A percentile compares a stretch with the other conserved stretches of the same genome.
These are phyloP conservation scores for rapeseed (Brassica napus) DNA, from an alignment of 345 rosid species.

Conservation along the genomic window Da-Ae NC_063434.1:26698501-26699000, in stretches of 20 bases:
- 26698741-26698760: constrained; percentile 80
- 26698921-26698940: constrained; percentile 69
- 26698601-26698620: constrained; percentile 42
- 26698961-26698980: constrained; percentile 45
- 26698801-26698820: constrained; percentile 47
- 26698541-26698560: constrained; percentile 45
- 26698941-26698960: constrained; percentile 69
- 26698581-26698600: constrained; percentile 27
- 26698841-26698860: constrained; percentile 60
- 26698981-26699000: constrained; percentile 56
- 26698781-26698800: constrained; percentile 76
- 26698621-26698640: constrained; percentile 48
- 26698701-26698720: constrained; percentile 66
- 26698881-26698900: constrained; percentile 65
- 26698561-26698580: constrained; percentile 39
- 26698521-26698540: background rate
- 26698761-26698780: constrained; percentile 70
- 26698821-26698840: constrained; percentile 53
- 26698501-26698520: constrained; percentile 40
- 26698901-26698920: constrained; percentile 46
- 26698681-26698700: constrained; percentile 31
- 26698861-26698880: constrained; percentile 36
- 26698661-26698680: constrained; percentile 56
- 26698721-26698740: constrained; percentile 86
- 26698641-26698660: constrained; percentile 71